Evolutionary conservation across 345 rosid species (phyloP).

Genomic region (Brassica juncea): DNA sequence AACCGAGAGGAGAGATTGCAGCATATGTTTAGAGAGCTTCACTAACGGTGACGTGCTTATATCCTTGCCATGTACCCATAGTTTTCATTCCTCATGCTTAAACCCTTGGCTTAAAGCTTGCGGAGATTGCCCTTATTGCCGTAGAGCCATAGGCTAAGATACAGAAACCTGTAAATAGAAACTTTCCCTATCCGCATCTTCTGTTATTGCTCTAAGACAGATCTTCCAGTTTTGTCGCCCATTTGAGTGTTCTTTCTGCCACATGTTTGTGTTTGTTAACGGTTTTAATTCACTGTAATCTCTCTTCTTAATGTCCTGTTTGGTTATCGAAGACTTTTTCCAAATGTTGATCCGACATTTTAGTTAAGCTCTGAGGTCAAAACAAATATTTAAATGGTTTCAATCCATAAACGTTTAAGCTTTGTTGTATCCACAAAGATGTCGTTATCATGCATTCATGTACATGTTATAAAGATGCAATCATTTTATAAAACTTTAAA

Average conservation of each 20-base stretch:
- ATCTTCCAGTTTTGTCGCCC: neutral
- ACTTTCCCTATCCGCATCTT: conserved; percentile 15
- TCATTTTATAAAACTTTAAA: conserved; percentile 21
- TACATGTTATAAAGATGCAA: conserved; percentile 23
- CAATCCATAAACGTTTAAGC: neutral
- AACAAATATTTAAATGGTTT: neutral
- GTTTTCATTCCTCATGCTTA: conserved; percentile 76
- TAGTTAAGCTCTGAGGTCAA: neutral
- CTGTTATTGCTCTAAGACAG: neutral
- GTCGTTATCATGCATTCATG: conserved; percentile 8
- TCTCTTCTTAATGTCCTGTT: neutral
- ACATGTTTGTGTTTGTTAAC: conserved; percentile 17
- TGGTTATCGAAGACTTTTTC: neutral
- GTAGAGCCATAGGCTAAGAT: conserved; percentile 45
- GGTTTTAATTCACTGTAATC: conserved; percentile 10
- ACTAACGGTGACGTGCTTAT: conserved; percentile 58
- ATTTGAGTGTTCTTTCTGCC: conserved; percentile 12
- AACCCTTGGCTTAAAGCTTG: conserved; percentile 85
- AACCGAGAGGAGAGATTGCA: conserved; percentile 32
- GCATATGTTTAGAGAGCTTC: conserved; percentile 88
- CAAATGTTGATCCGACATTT: conserved; percentile 7
- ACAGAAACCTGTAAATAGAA: conserved; percentile 21
- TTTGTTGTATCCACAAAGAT: neutral
- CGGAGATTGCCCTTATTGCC: conserved; percentile 94
- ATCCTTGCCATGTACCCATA: conserved; percentile 64